Percentiles rank a stretch among this genome's conserved stretches.
These are phyloP conservation scores for Erodium trifolium DNA, from an alignment of 441 rosid genomes.

Conservation along the genomic window DNA sequence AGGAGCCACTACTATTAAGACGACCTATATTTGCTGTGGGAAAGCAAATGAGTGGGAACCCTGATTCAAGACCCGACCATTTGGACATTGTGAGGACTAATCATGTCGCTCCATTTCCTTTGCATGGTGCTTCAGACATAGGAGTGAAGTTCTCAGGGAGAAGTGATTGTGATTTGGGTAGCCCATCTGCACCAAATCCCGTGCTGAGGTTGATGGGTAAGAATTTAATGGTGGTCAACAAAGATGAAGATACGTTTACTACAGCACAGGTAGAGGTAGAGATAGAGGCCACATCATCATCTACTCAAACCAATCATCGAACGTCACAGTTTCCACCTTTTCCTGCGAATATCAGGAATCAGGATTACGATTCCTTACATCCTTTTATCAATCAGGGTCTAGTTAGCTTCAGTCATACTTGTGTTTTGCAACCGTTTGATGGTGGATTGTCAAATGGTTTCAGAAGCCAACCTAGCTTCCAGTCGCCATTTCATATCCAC, in stretches of 20 bases:
- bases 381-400: constrained; percentile 25
- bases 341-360: constrained; percentile 28
- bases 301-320: constrained; percentile 21
- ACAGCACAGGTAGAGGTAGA: constrained; percentile 24
- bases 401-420: constrained; percentile 20
- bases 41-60: constrained; percentile 24
- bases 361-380: constrained; percentile 21
- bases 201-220: constrained; percentile 92
- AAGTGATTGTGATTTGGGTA: constrained; percentile 20
- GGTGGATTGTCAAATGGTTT: constrained; percentile 16
- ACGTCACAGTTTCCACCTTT: constrained; percentile 11
- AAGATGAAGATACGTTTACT: constrained; percentile 43
- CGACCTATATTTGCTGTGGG: constrained; percentile 34
- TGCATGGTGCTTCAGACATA: constrained; percentile 29
- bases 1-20: constrained; percentile 49
- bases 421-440: constrained; percentile 20
- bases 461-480: constrained; percentile 19
- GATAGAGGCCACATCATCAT: constrained; percentile 1
- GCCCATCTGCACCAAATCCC: constrained; percentile 69
- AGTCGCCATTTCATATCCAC: constrained; percentile 21
- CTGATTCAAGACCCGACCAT: constrained; percentile 20
- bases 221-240: constrained; percentile 75
- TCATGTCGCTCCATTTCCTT: constrained; percentile 25
- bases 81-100: constrained; percentile 30
- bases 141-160: too few species aligned